These are phyloP conservation scores for Tetragonia tetragonoides DNA, from an alignment of 148 eudicot species.

Conservation along the genomic window DNA sequence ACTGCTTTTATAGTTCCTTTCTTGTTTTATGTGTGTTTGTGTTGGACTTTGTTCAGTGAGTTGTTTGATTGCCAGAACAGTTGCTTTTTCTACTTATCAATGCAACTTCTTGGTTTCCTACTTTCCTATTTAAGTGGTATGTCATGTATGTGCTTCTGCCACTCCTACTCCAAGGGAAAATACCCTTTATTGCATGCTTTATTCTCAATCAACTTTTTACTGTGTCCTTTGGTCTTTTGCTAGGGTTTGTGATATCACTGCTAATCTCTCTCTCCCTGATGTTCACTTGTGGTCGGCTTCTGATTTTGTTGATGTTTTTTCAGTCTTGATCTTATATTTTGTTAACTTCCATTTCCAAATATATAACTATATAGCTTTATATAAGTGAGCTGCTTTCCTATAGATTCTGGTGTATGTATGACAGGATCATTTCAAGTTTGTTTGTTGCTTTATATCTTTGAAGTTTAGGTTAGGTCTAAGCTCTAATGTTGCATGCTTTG, in stretches of 20 bases:
- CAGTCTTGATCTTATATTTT: conserved; percentile 6
- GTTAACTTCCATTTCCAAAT: neutral
- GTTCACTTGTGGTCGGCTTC: neutral
- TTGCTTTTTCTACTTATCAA: neutral
- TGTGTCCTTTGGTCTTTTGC: neutral
- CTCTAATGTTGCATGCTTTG: conserved; percentile 14
- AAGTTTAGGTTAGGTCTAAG: neutral
- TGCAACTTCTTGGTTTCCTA: neutral
- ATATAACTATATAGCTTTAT: conserved; percentile 4
- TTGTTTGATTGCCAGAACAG: neutral
- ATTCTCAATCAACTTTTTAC: neutral
- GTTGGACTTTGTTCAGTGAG: neutral
- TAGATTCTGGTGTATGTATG: neutral
- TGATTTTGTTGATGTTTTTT: neutral
- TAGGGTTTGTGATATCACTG: neutral
- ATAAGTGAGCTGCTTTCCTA: neutral
- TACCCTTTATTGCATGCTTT: neutral
- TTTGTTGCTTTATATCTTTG: neutral
- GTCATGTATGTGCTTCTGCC: no score
- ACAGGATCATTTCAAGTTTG: neutral
- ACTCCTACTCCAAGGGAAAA: neutral
- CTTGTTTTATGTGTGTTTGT: neutral
- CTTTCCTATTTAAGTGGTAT: neutral
- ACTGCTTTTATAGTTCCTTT: neutral
- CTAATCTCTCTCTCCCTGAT: neutral